Evolutionary conservation across 257 asterid genomes (phyloP), one percentile per base, ranked within the genome.

Genomic region (Ballota nigra): DNA sequence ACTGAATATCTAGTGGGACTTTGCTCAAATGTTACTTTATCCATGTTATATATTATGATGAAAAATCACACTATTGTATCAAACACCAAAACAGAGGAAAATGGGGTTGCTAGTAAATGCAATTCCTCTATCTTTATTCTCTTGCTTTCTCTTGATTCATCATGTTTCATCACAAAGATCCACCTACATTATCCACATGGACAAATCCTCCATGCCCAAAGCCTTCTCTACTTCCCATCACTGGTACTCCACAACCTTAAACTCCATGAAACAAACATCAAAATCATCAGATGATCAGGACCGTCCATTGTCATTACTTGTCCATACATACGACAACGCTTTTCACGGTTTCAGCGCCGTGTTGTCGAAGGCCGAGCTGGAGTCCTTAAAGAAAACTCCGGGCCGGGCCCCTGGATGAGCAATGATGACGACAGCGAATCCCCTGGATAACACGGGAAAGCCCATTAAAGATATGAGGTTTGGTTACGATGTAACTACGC

Each of bases 331-430:
- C n/a, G 82, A 85, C 68, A 66, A 83, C 12, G 90, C 85, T 13
- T 77, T 89, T 38, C 79, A 83, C 43, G 93, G 93, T 15, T 89
- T 89, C 75, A 85, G 87, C 15, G 91, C 82, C 0, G 74, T 83
- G 22, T 7, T 89, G 65, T 81, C 88, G 1, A 43, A 78, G 15
- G 53, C 75, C 10, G 91, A 89, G 69, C 58, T 86, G 0, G 40
- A 73, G 29, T 57, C 73, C 9, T 23, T 89, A n/a, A 74, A 78
- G 79, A 75, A 71, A 5, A 55, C 79, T 1, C 84, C 88, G 6
- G 96, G 94, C 1, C n/a, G n/a, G n/a, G n/a, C n/a, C n/a, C n/a
- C n/a, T n/a, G n/a, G n/a, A n/a, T n/a, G 86, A 2, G 92, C 88
- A 11, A 82, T 84, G 85, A 83, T 86, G 87, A 86, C 88, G 0